These are phyloP conservation scores for Tilletia caries DNA, from an alignment of 1,284 basidiomycete species.

Conservation along the genomic window DNA sequence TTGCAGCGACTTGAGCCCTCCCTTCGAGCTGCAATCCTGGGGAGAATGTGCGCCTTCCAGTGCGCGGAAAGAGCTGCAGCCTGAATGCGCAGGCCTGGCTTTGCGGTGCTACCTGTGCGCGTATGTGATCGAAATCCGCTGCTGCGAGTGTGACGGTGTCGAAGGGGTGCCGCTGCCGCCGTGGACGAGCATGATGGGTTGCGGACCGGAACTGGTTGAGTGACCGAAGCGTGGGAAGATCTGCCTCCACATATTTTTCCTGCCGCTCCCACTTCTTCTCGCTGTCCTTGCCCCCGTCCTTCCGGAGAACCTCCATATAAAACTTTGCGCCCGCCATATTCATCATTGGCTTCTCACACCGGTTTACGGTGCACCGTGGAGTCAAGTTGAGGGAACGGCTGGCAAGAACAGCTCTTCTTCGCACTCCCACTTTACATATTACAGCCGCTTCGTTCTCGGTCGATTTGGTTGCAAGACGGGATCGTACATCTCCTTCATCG, in stretches of 20 bases:
- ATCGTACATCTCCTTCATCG: not conserved
- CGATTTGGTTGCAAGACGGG: not conserved
- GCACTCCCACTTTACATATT: constrained; percentile 9
- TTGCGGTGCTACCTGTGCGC: too few species aligned
- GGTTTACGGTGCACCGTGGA: not conserved
- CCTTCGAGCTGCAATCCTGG: too few species aligned
- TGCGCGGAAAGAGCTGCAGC: too few species aligned
- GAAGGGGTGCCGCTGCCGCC: too few species aligned
- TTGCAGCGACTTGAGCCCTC: too few species aligned
- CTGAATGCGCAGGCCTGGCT: too few species aligned
- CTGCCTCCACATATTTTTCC: not conserved
- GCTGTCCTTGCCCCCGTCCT: too few species aligned
- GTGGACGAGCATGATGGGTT: too few species aligned
- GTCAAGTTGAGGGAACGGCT: constrained; percentile 1
- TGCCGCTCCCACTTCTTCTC: not conserved
- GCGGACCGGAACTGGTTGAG: too few species aligned
- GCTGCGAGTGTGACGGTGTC: too few species aligned
- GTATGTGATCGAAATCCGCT: too few species aligned
- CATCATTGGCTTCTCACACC: not conserved
- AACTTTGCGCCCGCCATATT: not conserved
- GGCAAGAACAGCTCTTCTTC: constrained; percentile 1
- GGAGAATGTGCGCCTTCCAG: too few species aligned
- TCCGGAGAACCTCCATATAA: not conserved
- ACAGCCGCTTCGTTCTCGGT: not conserved
- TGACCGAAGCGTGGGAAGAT: not conserved